Evolutionary conservation across 1,284 basidiomycete species (phyloP).

Genomic region (Ustilago curta): DNA sequence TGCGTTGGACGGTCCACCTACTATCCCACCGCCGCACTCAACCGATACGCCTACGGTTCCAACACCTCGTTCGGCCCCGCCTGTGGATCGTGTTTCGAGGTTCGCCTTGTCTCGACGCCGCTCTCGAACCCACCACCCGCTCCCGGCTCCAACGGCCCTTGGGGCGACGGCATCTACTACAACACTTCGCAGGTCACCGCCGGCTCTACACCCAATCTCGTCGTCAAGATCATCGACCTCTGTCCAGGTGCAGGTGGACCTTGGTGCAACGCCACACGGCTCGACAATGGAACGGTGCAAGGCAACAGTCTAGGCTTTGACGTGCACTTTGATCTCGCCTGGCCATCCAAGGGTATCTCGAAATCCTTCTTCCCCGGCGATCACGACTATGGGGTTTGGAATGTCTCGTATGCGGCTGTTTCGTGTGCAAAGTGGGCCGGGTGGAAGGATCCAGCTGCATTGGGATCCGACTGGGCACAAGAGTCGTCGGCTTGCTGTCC

Average conservation of each 20-base stretch:
- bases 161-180: conserved; percentile 53
- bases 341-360: conserved; percentile 52
- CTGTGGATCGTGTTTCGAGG: conserved; percentile 53
- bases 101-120: conserved; percentile 53
- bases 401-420: conserved; percentile 47
- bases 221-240: conserved; percentile 59
- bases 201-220: conserved; percentile 43
- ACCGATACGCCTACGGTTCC: conserved; percentile 50
- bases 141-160: conserved; percentile 22
- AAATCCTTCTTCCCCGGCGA: conserved; percentile 53
- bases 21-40: conserved; percentile 58
- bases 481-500: conserved; percentile 57
- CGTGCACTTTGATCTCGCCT: conserved; percentile 63
- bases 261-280: conserved; percentile 52
- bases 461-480: conserved; percentile 59
- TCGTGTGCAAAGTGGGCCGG: conserved; percentile 55
- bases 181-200: conserved; percentile 18
- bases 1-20: conserved; percentile 51
- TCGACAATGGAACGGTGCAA: conserved; percentile 22
- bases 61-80: conserved; percentile 54
- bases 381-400: conserved; percentile 63
- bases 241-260: conserved; percentile 53
- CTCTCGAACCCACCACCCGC: conserved; percentile 35
- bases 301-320: conserved; percentile 52
- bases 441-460: conserved; percentile 42